Base-by-base conservation (phyloP, 192 early-diverging fungal genomes). In the Rhizophagus sp. region DNA sequence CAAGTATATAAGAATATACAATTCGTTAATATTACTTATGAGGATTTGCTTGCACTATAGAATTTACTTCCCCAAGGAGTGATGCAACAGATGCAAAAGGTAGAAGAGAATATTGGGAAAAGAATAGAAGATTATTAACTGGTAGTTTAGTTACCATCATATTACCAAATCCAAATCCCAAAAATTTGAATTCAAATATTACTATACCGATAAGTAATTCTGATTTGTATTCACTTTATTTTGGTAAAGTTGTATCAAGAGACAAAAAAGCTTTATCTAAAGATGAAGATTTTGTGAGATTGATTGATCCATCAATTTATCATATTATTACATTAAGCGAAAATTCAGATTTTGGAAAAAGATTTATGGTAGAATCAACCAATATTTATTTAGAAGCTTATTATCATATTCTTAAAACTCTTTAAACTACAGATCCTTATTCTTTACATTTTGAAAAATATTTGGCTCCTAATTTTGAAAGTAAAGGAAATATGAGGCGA, bases 101-200 rank as follows among this genome's bases (percentile, higher is more conserved):
- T 27, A 79, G 87, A 7, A 66, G 4, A 4, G 79, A 89, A 15
- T 88, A 84, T 79, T 90, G 88, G 89, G 70, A 85, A 39, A 75
- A 83, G 24, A 78, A 79, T 47, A 82, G 76, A 63, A 84, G 81
- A 24, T 73, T 90, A 24, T 83, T 83, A 80, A 67, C 70, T 49
- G 88, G 88, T 7, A 82, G 82, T n/a, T 72, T 90, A 17, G 75
- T 90, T 15, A 84, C 87, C 50, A 24, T 89, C 1, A 64, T 80
- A 6, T 75, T 83, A 36, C 82, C 82, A 24, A 27, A 62, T n/a
- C n/a, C n/a, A n/a, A n/a, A n/a, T n/a, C n/a, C n/a, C n/a, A n/a
- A n/a, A n/a, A n/a, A n/a, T n/a, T n/a, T n/a, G n/a, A n/a, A n/a
- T n/a, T n/a, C n/a, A n/a, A n/a, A n/a, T n/a, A n/a, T n/a, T n/a